A percentile compares a stretch with the other conserved stretches of the same genome.
Conservation (phyloP, 1,284 basidiomycete species). For the Cryptococcus sp. region DNA sequence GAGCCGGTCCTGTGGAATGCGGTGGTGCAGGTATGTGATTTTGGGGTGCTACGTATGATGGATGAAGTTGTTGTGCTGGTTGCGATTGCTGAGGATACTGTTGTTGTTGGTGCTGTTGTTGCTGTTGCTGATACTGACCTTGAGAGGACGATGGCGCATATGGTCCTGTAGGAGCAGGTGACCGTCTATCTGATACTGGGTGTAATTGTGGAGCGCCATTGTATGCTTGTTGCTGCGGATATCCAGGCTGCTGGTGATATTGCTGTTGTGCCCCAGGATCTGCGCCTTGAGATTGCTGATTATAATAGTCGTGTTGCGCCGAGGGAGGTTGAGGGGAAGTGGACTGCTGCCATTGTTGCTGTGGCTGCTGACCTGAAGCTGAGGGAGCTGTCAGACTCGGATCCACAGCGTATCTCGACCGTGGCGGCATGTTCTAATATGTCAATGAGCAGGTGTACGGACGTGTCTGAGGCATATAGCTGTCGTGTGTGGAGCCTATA, state of each 20-base stretch:
- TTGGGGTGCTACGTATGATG: slow-evolving; percentile 27
- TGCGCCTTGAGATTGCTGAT: slow-evolving; percentile 11
- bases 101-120: slow-evolving; percentile 18
- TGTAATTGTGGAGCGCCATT: slow-evolving; percentile 34
- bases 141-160: slow-evolving; percentile 27
- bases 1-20: slow-evolving; percentile 71
- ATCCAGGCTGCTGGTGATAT: slow-evolving; percentile 15
- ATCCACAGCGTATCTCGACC: slow-evolving; percentile 52
- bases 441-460: neutral
- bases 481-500: neutral
- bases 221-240: slow-evolving; percentile 10
- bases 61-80: slow-evolving; percentile 13
- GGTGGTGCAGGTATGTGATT: slow-evolving; percentile 72
- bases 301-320: slow-evolving; percentile 8
- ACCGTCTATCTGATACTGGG: slow-evolving; percentile 26
- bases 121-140: slow-evolving; percentile 10
- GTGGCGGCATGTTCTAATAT: slow-evolving; percentile 38
- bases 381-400: slow-evolving; percentile 43
- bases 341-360: slow-evolving; percentile 14
- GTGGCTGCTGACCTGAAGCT: slow-evolving; percentile 31
- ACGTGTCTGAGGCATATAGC: neutral
- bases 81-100: slow-evolving; percentile 31
- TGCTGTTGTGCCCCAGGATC: slow-evolving; percentile 9
- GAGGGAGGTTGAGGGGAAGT: slow-evolving; percentile 6
- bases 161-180: slow-evolving; percentile 28